Evolutionary conservation across 2,329 filamentous ascomycete genomes (phyloP), one percentile per base, ranked within the genome.

Genomic region (Knufia petricola): DNA sequence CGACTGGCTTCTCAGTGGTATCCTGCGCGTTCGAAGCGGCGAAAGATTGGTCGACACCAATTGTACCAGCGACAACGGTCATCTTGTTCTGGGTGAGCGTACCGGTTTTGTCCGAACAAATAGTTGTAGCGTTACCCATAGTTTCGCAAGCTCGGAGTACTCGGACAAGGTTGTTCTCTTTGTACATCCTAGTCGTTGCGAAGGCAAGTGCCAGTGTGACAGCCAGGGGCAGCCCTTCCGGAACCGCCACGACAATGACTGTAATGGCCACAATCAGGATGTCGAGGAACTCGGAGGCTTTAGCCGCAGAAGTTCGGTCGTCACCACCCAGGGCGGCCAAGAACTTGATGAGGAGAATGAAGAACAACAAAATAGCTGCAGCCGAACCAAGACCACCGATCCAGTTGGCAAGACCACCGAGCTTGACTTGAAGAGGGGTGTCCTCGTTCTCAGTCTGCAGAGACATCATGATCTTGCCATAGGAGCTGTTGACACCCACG

Each of bases 291-390:
- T 78, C 74, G 60, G 90, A 85, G 7, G 85, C 88, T 68, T 94
- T 95, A 46, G 80, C 65, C 2, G 85, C 81, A 2, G 87, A 74
- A 0, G 75, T 74, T 1, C 68, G 68, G 2, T 61, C 55, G 50
- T 77, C 72, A 15, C 65, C 69, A 48, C 66, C 74, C 2, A 95
- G 75, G 10, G 78, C 69, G 41, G 81, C 86, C 8, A 92, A 71
- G 62, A 94, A 95, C 59, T 87, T 78, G 68, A 95, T 89, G 60
- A 95, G 79, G 12, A 95, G 74, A 39, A 94, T 84, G 40, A 90
- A 74, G 67, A 95, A 95, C 40, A 95, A 73, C 12, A 92, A 70
- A 55, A 84, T 87, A 42, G 87, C 86, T 52, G 78, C 71, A 40
- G 75, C 80, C 63, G 86, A 87, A 65, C 84, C 84, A 30, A 87